phyloP scores from a whole-genome alignment of 306 rosid genomes.

The Ochetophila trinervis region DNA sequence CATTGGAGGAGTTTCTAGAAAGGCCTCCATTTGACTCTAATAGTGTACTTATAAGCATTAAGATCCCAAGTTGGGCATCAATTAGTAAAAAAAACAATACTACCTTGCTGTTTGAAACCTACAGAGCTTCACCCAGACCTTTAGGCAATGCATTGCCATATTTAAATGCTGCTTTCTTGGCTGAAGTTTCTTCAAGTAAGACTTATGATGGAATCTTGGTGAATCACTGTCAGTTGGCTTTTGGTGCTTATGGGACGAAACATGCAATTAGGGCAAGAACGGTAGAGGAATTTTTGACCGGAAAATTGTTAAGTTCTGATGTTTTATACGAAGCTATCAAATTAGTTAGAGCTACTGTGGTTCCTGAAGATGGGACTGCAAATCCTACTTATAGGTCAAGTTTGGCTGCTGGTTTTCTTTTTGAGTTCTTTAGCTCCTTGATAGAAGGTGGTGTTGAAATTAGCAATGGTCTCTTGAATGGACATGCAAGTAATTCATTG shows the following conservation, averaged over 20 bases:
- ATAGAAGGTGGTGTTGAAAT: slow-evolving; percentile 30
- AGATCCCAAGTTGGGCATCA: slow-evolving; percentile 45
- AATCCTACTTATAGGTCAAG: slow-evolving; percentile 61
- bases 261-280: slow-evolving; percentile 78
- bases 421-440: slow-evolving; percentile 62
- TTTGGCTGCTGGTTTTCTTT: slow-evolving; percentile 75
- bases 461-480: slow-evolving; percentile 23
- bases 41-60: slow-evolving; percentile 56
- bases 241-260: slow-evolving; percentile 68
- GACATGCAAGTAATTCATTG: slow-evolving; percentile 11
- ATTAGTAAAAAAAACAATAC: slow-evolving; percentile 32
- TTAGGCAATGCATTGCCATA: slow-evolving; percentile 78
- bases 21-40: slow-evolving; percentile 54
- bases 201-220: slow-evolving; percentile 42
- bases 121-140: slow-evolving; percentile 78
- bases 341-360: slow-evolving; percentile 41
- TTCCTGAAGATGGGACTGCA: slow-evolving; percentile 53
- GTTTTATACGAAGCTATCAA: slow-evolving; percentile 55
- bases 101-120: slow-evolving; percentile 61
- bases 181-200: slow-evolving; percentile 47
- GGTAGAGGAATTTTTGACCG: slow-evolving; percentile 58
- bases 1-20: slow-evolving; percentile 65
- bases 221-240: slow-evolving; percentile 58
- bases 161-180: slow-evolving; percentile 80
- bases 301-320: slow-evolving; percentile 48